Evolutionary conservation across 2,329 filamentous ascomycete genomes (phyloP), one percentile per base, ranked within the genome.

Genomic region (Trichoderma polysporum): DNA sequence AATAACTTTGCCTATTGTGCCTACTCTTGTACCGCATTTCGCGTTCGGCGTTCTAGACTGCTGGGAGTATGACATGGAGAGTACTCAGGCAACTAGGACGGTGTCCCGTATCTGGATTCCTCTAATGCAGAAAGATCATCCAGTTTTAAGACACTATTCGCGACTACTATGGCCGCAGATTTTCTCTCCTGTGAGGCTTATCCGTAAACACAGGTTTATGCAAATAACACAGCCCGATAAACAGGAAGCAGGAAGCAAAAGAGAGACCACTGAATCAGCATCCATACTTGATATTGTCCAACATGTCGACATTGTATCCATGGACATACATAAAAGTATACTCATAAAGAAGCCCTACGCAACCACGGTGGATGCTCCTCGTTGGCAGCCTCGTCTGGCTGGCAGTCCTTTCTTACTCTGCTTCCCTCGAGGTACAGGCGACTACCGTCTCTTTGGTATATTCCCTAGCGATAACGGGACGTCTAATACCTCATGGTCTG

Each of bases 321-420:
- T 57, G 19, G 57, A 49, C 12, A 61, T 39, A 45, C 53, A 59
- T 25, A 19, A 29, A 22, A 61, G 35, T 25, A 68, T 68, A 13
- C 15, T 66, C 12, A 68, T 68, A 17, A 66, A 63, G 10, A 67
- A 67, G 52, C 58, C 67, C 8, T 66, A 57, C 33, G 64, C 64
- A 17, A 56, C 63, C 31, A 67, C 52, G 7, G 19, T 68, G 5
- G 22, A 37, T 31, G 41, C 61, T 8, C 57, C 64, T 17, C 22
- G 45, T 15, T 67, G 58, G 57, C 63, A 67, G 17, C 57, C 64
- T n/a, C 54, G 56, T 15, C 56, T 61, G 19, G 45, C 19, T 60
- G 58, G 57, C 45, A 68, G 29, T 22, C 64, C 63, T 2, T 68
- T 68, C 19, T 22, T 68, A 9, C 19, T 67, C 4, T 68, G 67